Evolutionary conservation across 2,329 filamentous ascomycete species (phyloP), one percentile per base, ranked within the genome.

Genomic region (Trichoderma brevicompactum): DNA sequence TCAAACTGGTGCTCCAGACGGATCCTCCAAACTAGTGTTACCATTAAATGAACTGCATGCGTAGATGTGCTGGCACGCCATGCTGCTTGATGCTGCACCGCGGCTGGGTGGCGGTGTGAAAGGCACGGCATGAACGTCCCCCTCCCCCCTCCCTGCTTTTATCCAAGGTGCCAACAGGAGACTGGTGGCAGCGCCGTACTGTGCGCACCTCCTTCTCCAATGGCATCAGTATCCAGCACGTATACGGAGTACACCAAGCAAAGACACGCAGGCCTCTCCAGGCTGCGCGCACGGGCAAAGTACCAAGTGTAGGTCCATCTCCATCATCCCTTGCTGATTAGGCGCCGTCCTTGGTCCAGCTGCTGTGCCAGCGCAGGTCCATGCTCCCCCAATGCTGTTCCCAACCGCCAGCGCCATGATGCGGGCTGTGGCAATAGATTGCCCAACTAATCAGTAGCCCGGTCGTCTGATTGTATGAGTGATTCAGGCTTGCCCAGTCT

Each of bases 21-120:
- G 23, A 28, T 49, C 7, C 44, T 28, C 19, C 7, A 23, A 12
- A 4, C 52, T 23, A 28, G 36, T 41, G 36, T 41, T 8, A 23
- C 13, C 13, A 41, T 41, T 10, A 32, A 15, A 55, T 43, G 19
- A 55, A 43, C 17, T 41, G 48, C 48, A 50, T 50, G 48, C 48
- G 23, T 7, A 13, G 12, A 50, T 50, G 48, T 50, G 48, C 23
- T 50, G 48, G 48, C 48, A 50, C 48, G 17, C 48, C 23, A 50
- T 34, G 28, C 15, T n/a, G 48, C 48, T 50, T 13, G 19, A 15
- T 50, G 48, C 48, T n/a, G 48, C 23, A 28, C 23, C 49, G 28
- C 43, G 34, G 12, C 50, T 15, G 13, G 28, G 43, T 48, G 28
- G 55, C 55, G 55, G 55, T 59, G 55, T 59, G 55, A 17, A 4